Base-by-base conservation (phyloP, 2,329 filamentous ascomycete genomes). In the Aspergillus transmontanensis region DNA sequence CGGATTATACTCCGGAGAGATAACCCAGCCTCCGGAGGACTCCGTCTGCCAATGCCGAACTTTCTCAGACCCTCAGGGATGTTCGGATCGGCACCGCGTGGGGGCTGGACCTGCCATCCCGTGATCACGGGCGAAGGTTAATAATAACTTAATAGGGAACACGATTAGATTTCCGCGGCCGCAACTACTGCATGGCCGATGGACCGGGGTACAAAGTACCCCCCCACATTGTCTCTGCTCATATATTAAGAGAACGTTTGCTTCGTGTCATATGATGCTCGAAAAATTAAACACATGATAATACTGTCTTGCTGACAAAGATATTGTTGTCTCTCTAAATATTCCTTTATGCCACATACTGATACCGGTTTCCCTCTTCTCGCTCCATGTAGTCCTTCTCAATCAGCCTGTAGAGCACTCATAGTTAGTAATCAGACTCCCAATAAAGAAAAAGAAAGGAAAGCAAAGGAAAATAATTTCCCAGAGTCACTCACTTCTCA, bases 331-430 rank as follows among this genome's bases (percentile, higher is more conserved):
- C 41, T 46, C 41, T 57, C 41, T 57, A 48, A 56, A 57, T 45
- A 43, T 26, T 60, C 71, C 48, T 34, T 39, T 76, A 92, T 65
- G 90, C 89, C 61, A 93, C 78, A 74, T 94, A 94, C 12, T 82
- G 85, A 76, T 94, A 94, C 45, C 82, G 79, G 59, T 87, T 87
- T 14, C 81, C 84, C 26, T 89, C 91, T 66, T 90, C 89, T 55
- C 93, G 85, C 77, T 97, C 93, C 71, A 97, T 88, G 72, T 97
- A 97, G 68, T 97, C 93, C 80, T 96, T 96, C 75, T 97, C 93
- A 59, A 97, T 94, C 68, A 97, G 82, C 75, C 91, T 93, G 69
- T 48, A n/a, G 34, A 30, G 48, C 7, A 6, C 23, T 32, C 12
- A 21, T 48, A 43, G 36, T 59, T 32, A 62, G 60, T 48, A 32